A percentile compares a stretch with the other conserved stretches of the same genome.
phyloP scores from a whole-genome alignment of 352 stramenopile species.

The Pythium sp. region DNA sequence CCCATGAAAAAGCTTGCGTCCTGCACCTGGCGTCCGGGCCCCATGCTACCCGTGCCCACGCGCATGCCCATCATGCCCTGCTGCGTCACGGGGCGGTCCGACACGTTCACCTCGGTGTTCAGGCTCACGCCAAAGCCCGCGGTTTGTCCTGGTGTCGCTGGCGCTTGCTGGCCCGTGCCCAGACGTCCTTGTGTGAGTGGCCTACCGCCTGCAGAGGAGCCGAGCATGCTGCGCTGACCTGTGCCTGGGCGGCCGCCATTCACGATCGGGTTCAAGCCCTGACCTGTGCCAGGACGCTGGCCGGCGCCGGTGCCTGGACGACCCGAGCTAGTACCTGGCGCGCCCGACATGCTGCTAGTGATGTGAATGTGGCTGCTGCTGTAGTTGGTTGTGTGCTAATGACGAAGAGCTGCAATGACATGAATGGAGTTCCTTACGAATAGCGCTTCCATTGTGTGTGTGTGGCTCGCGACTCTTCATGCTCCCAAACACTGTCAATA shows the following conservation, averaged over 20 bases:
- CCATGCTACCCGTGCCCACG: constrained; percentile 49
- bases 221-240: constrained; percentile 44
- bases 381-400: not conserved
- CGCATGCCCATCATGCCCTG: constrained; percentile 93
- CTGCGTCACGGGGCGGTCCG: constrained; percentile 89
- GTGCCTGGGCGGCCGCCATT: constrained; percentile 43
- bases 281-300: constrained; percentile 52
- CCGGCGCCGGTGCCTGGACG: constrained; percentile 48
- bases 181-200: constrained; percentile 51
- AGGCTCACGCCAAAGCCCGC: constrained; percentile 75
- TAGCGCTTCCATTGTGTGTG: not conserved
- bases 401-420: not conserved
- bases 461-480: constrained; percentile 1
- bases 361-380: not conserved
- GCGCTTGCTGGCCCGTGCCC: constrained; percentile 49
- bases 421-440: not conserved
- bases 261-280: constrained; percentile 61
- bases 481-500: not conserved
- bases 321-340: constrained; percentile 53
- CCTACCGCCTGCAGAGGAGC: constrained; percentile 44
- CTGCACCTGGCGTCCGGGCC: constrained; percentile 79
- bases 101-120: constrained; percentile 90
- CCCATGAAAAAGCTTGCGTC: constrained; percentile 90
- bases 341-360: constrained; percentile 24
- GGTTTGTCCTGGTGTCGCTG: constrained; percentile 63